A percentile compares a stretch with the other conserved stretches of the same genome.
phyloP scores from a whole-genome alignment of 768 basidiomycete species.

The Boletellus sp. region DNA sequence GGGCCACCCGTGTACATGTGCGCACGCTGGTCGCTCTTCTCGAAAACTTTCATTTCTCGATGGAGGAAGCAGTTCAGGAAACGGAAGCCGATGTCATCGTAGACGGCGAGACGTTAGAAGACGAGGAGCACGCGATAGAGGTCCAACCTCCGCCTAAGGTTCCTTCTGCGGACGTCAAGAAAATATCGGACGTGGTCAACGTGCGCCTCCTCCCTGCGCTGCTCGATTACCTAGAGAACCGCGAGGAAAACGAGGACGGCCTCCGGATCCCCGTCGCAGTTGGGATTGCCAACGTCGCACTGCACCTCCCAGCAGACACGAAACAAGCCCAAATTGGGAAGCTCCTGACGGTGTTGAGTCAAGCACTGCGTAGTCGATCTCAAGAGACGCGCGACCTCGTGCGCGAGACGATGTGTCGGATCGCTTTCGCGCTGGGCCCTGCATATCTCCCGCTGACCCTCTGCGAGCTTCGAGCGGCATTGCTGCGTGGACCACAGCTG shows the following conservation, averaged over 20 bases:
- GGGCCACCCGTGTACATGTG: slow-evolving; percentile 76
- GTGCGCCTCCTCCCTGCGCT: slow-evolving; percentile 74
- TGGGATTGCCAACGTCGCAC: slow-evolving; percentile 81
- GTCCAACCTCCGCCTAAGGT: background rate
- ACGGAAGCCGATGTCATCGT: slow-evolving; percentile 26
- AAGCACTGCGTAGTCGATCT: slow-evolving; percentile 88
- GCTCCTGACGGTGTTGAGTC: slow-evolving; percentile 80
- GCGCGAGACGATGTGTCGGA: slow-evolving; percentile 78
- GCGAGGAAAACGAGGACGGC: slow-evolving; percentile 78
- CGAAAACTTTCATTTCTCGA: slow-evolving; percentile 88
- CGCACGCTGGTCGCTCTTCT: slow-evolving; percentile 80
- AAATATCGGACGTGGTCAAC: slow-evolving; percentile 74
- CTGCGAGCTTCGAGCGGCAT: slow-evolving; percentile 78
- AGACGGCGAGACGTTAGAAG: slow-evolving; percentile 28
- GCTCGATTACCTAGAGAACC: slow-evolving; percentile 75
- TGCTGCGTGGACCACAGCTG: slow-evolving; percentile 88
- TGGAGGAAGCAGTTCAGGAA: slow-evolving; percentile 53
- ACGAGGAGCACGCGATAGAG: slow-evolving; percentile 22
- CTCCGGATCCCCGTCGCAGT: slow-evolving; percentile 85
- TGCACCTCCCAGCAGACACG: slow-evolving; percentile 63
- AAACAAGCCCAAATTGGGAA: slow-evolving; percentile 69
- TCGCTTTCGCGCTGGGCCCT: slow-evolving; percentile 69
- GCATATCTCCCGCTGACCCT: slow-evolving; percentile 69
- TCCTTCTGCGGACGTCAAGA: slow-evolving; percentile 21
- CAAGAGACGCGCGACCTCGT: slow-evolving; percentile 89